Evolutionary conservation across 2,329 filamentous ascomycete species (phyloP), one percentile per base, ranked within the genome.

Genomic region (Atkinsonella texensis): DNA sequence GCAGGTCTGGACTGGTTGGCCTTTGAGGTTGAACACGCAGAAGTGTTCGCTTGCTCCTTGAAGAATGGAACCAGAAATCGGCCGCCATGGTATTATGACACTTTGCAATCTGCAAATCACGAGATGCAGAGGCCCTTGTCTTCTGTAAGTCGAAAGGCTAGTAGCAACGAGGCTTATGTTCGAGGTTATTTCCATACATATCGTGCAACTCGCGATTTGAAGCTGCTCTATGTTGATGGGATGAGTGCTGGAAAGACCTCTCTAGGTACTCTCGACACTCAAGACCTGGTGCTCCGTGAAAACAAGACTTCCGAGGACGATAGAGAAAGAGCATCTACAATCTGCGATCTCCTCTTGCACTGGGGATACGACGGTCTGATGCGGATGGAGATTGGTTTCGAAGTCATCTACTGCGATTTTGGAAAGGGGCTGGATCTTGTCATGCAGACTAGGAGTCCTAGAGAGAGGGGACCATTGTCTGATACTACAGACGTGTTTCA

Each of bases 1-100:
- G 63, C 66, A 2, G 75, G 72, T 0, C 75, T 73, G 3, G 81
- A 89, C 59, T 89, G 85, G 84, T 70, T 89, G 1, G 85, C 86
- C 0, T 89, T 89, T 60, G 85, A 89, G 62, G 75, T 84, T 3
- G 85, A 89, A 58, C 86, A 89, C 64, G 82, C 85, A 0, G 71
- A 84, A 56, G 62, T 71, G 2, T 89, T 89, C 65, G 81, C 84
- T 8, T 18, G 15, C 39, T 51, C 41, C 12, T 1, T 10, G n/a
- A 17, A 39, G 18, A 28, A 41, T 17, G 9, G 15, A 11, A 47
- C 15, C 10, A 4, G 8, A n/a, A 7, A 23, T 33, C 20, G 2
- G 12, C 44, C 15, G 18, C 7, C 28, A 28, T 28, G 23, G 15
- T 23, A 46, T 31, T 10, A 46, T 46, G 18, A 42, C 20, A 23